These are phyloP conservation scores for Gaeumannomyces sp. DNA, from an alignment of 2,329 filamentous ascomycete genomes.

Conservation along the genomic window DNA sequence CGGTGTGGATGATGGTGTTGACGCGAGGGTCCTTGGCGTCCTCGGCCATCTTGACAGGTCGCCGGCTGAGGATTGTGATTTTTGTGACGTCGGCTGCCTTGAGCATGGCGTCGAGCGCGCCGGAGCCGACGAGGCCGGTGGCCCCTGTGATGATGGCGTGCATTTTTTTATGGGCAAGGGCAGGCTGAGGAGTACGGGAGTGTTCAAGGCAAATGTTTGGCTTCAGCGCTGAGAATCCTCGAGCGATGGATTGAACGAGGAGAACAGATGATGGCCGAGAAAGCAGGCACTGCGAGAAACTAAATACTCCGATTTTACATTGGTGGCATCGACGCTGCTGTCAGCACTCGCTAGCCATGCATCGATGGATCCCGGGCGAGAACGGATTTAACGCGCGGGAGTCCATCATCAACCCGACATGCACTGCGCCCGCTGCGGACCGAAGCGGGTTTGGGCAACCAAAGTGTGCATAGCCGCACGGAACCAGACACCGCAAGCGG, in stretches of 20 bases:
- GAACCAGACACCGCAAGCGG: too few relatives aligned
- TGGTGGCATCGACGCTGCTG: background rate
- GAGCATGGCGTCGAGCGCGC: conserved; percentile 56
- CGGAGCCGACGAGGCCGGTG: conserved; percentile 59
- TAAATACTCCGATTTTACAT: background rate
- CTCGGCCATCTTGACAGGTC: conserved; percentile 58
- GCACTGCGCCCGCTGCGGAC: too few relatives aligned
- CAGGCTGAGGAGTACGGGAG: too few relatives aligned
- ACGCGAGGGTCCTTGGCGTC: conserved; percentile 50
- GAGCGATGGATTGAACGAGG: too few relatives aligned
- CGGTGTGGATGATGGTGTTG: conserved; percentile 60
- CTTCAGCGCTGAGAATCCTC: background rate
- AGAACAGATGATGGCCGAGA: background rate
- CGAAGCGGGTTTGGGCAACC: background rate
- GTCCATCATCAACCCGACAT: background rate
- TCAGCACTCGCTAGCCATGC: too few relatives aligned
- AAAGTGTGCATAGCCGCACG: background rate
- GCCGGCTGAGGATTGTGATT: conserved; percentile 62
- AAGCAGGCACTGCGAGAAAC: background rate
- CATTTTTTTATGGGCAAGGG: conserved; percentile 36
- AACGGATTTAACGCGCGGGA: background rate
- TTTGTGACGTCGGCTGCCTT: conserved; percentile 49
- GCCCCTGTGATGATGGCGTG: conserved; percentile 64
- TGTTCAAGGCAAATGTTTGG: background rate
- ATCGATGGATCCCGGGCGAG: background rate